Evolutionary conservation across 768 basidiomycete species (phyloP), one percentile per base, ranked within the genome.

Genomic region (Obba rivulosa): DNA sequence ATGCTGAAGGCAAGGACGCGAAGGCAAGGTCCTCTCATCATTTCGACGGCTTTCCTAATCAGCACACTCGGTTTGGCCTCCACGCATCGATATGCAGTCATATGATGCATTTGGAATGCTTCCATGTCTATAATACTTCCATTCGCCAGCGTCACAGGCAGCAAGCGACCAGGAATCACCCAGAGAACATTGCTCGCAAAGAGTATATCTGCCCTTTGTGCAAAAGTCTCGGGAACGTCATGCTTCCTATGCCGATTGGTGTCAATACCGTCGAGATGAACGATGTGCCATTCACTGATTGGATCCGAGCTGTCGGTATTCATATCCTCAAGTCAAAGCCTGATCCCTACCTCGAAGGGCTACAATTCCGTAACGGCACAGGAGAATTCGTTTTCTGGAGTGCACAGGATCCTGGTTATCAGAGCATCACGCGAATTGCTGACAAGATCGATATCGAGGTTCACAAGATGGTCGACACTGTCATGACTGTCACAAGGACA

Each of bases 131-230:
- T 65, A 92, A 80, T 54, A 63, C 77, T 2, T 94, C 93, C 16
- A 85, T 97, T 45, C 79, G 90, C 39, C 84, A 87, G 52, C 85
- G 94, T 11, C 92, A 95, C 61, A 79, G 87, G 8, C 75, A 85
- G 0, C 95, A 98, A 57, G 82, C 88, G 4, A 92, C 92, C 5
- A 73, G 96, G 34, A 92, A 93, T 55, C 95, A 96, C 60, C 94
- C 96, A 0, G 95, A 98, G 63, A 87, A 83, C 58, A 91, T 93
- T n/a, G 81, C 87, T 14, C 78, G 96, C 35, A 87, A 87, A 56
- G 96, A 99, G 60, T 98, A 85, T 68, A 88, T 97, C 41, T 99
- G 96, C 57, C 96, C 96, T 1, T 70, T 99, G 3, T 99, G 96
- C 73, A 98, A 98, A 69, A 92, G 90, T 57, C 73, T 97, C 5